Evolutionary conservation across 257 asterid genomes (phyloP).

Genomic region (Echium plantagineum): DNA sequence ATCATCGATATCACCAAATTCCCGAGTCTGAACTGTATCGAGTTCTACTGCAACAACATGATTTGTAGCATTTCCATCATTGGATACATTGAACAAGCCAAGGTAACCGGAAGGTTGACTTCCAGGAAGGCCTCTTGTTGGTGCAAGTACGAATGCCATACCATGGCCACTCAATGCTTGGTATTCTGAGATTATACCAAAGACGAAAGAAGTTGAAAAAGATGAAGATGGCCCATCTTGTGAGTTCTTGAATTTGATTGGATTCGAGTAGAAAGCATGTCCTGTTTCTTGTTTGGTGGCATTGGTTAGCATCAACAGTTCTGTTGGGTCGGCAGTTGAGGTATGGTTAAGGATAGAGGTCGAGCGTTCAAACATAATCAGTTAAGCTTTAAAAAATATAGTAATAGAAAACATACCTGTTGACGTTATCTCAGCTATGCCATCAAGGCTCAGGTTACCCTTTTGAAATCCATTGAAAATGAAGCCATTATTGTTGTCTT

Average conservation of each 20-base stretch:
- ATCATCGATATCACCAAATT: conserved; percentile 31
- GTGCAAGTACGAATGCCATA: conserved; percentile 46
- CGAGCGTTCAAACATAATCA: no score
- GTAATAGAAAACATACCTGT: conserved; percentile 6
- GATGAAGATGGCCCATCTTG: conserved; percentile 22
- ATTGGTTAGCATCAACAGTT: conserved; percentile 39
- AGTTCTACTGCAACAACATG: conserved; percentile 53
- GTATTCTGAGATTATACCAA: conserved; percentile 38
- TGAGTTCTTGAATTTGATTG: conserved; percentile 36
- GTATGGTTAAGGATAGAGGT: no score
- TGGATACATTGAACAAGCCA: conserved; percentile 42
- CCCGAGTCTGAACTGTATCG: conserved; percentile 35
- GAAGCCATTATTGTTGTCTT: conserved; percentile 16
- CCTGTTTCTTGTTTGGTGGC: conserved; percentile 26
- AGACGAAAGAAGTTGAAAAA: conserved; percentile 47
- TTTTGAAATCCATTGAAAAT: conserved; percentile 40
- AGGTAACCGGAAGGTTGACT: conserved; percentile 31
- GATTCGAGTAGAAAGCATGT: conserved; percentile 44
- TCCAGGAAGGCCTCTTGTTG: conserved; percentile 26
- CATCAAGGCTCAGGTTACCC: conserved; percentile 37
- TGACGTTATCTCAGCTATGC: conserved; percentile 30
- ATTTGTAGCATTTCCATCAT: conserved; percentile 34
- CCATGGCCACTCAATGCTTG: conserved; percentile 42
- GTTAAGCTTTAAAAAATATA: no score
- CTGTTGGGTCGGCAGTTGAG: conserved; percentile 13